These are phyloP conservation scores for Penicilliopsis zonata DNA, from an alignment of 495 filamentous ascomycete genomes.

Conservation along the genomic window DNA sequence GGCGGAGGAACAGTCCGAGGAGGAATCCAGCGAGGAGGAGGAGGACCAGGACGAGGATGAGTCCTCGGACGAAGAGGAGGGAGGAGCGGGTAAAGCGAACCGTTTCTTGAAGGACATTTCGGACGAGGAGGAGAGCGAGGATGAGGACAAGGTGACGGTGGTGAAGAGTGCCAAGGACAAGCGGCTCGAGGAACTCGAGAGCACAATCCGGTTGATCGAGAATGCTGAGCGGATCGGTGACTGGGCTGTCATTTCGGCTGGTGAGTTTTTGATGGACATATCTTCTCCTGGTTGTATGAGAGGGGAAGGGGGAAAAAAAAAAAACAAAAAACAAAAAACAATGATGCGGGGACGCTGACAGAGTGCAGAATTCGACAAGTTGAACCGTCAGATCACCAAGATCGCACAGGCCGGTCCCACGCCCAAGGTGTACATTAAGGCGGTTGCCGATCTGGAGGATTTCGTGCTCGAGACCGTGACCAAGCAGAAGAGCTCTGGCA, in stretches of 20 bases:
- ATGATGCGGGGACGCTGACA: not conserved
- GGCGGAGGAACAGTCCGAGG: constrained; percentile 48
- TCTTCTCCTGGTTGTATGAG: not conserved
- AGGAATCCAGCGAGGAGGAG: constrained; percentile 68
- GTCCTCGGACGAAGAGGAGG: constrained; percentile 47
- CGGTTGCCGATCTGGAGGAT: constrained; percentile 88
- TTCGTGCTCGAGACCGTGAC: constrained; percentile 85
- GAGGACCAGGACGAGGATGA: constrained; percentile 41
- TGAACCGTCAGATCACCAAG: constrained; percentile 81
- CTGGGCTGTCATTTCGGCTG: constrained; percentile 84
- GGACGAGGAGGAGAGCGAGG: constrained; percentile 73
- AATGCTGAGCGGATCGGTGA: constrained; percentile 96
- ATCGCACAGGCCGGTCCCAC: constrained; percentile 61
- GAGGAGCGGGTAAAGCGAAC: constrained; percentile 57
- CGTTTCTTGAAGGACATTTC: constrained; percentile 70
- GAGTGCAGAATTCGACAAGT: constrained; percentile 80
- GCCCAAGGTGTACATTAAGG: constrained; percentile 86
- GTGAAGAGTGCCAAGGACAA: constrained; percentile 98
- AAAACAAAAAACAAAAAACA: no score
- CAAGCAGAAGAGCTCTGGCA: constrained; percentile 90
- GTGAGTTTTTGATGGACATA: constrained; percentile 35
- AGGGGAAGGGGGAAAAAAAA: not conserved
- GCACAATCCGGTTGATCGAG: constrained; percentile 76
- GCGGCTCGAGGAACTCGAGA: constrained; percentile 84
- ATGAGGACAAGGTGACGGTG: constrained; percentile 68